Conservation (phyloP, 768 basidiomycete genomes). For the Calvatia gigantea region DNA sequence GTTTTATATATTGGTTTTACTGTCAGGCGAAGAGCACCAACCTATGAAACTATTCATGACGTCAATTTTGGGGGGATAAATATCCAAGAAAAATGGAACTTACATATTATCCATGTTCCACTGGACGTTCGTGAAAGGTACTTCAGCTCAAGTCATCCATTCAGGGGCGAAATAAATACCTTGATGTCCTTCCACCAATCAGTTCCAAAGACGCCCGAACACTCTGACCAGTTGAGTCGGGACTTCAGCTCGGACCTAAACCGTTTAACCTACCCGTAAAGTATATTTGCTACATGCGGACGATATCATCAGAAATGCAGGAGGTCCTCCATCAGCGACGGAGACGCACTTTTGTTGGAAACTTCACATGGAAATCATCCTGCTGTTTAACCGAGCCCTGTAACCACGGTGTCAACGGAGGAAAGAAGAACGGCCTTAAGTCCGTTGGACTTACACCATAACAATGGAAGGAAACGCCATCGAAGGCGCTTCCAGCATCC, state of each 20-base stretch:
- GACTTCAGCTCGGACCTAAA: neutral
- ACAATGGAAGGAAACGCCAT: slow-evolving; percentile 70
- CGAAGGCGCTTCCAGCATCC: slow-evolving; percentile 48
- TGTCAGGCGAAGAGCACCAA: slow-evolving; percentile 6
- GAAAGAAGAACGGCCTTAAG: neutral
- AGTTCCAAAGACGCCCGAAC: slow-evolving; percentile 53
- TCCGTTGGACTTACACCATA: slow-evolving; percentile 34
- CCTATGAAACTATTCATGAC: slow-evolving; percentile 20
- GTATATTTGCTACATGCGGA: slow-evolving; percentile 37
- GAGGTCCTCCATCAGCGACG: neutral
- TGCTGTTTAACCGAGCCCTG: slow-evolving; percentile 47
- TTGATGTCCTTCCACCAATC: slow-evolving; percentile 81
- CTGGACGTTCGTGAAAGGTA: slow-evolving; percentile 23
- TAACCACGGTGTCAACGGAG: neutral
- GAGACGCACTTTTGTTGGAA: slow-evolving; percentile 43
- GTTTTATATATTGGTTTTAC: neutral
- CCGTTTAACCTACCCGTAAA: slow-evolving; percentile 30
- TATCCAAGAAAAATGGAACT: slow-evolving; percentile 15
- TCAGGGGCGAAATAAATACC: slow-evolving; percentile 28
- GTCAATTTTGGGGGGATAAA: neutral
- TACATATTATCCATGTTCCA: slow-evolving; percentile 67
- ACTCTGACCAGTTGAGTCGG: slow-evolving; percentile 36
- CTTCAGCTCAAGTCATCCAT: neutral
- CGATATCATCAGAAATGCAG: neutral
- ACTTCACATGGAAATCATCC: slow-evolving; percentile 48